Percentiles rank a stretch among this genome's conserved stretches.
Evolutionary conservation across 306 rosid species (phyloP).

Genomic region (Sesbania bispinosa): DNA sequence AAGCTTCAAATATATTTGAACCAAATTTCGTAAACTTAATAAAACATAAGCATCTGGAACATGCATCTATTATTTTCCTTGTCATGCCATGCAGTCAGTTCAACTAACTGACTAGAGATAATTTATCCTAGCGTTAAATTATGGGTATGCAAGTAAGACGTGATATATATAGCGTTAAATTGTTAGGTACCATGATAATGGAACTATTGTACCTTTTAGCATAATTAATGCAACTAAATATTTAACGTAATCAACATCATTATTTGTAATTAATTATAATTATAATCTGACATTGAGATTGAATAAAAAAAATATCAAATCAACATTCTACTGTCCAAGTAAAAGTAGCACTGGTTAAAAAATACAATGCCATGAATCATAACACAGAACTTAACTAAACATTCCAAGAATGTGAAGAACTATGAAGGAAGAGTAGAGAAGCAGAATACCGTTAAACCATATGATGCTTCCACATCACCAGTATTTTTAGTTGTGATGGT

Average conservation of each 20-base stretch:
- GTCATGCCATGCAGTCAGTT: background rate
- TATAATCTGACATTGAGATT: background rate
- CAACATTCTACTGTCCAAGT: background rate
- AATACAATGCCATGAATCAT: constrained; percentile 3
- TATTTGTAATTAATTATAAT: background rate
- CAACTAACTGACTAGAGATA: background rate
- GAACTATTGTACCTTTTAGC: background rate
- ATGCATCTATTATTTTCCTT: constrained; percentile 1
- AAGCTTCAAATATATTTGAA: constrained; percentile 8
- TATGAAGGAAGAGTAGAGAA: constrained; percentile 15
- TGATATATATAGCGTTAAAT: background rate
- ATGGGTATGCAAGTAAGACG: background rate
- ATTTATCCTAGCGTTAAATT: background rate
- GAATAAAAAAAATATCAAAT: background rate
- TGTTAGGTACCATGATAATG: background rate
- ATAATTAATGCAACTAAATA: background rate
- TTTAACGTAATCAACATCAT: background rate
- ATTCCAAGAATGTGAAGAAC: background rate
- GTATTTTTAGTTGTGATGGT: constrained; percentile 71
- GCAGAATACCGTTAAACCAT: constrained; percentile 80
- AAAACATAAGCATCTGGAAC: constrained; percentile 1
- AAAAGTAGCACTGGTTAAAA: constrained; percentile 3
- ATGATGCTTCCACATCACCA: constrained; percentile 95
- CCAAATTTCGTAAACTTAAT: background rate
- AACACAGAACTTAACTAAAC: background rate